These are phyloP conservation scores for Tulasnella sp. DNA, from an alignment of 768 basidiomycete genomes.

Conservation along the genomic window DNA sequence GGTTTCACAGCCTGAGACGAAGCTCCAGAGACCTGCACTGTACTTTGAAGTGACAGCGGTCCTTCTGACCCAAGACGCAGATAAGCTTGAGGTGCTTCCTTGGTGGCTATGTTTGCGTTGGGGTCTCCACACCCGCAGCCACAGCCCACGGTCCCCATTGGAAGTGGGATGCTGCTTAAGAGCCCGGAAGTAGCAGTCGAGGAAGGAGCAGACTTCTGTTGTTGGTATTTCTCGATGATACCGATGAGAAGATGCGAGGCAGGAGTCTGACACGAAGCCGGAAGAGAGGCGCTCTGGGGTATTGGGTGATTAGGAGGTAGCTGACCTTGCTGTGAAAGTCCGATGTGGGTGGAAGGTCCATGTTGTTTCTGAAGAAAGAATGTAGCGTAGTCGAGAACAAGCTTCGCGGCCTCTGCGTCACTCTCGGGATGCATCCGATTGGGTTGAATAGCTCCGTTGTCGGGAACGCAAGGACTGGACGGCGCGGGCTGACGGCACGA, in stretches of 20 bases:
- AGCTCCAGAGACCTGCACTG: not conserved
- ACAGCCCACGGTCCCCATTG: not conserved
- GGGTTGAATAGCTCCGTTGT: not conserved
- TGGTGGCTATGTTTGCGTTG: not conserved
- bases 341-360: not conserved
- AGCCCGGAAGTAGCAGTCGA: not conserved
- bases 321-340: not conserved
- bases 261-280: conserved; percentile 3
- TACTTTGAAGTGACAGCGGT: not conserved
- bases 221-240: conserved; percentile 10
- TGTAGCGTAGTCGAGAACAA: conserved; percentile 11
- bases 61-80: not conserved
- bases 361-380: not conserved
- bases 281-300: not conserved
- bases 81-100: not conserved
- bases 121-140: not conserved
- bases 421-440: not conserved
- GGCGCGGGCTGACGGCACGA: not conserved
- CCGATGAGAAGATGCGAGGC: conserved; percentile 10
- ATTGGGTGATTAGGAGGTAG: not conserved
- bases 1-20: not conserved
- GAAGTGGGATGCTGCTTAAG: not conserved
- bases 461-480: not conserved
- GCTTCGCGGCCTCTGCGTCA: conserved; percentile 6
- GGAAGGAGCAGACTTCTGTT: not conserved